Conservation (phyloP, 208 protist genomes). For the Trypanosoma theileri region DNA sequence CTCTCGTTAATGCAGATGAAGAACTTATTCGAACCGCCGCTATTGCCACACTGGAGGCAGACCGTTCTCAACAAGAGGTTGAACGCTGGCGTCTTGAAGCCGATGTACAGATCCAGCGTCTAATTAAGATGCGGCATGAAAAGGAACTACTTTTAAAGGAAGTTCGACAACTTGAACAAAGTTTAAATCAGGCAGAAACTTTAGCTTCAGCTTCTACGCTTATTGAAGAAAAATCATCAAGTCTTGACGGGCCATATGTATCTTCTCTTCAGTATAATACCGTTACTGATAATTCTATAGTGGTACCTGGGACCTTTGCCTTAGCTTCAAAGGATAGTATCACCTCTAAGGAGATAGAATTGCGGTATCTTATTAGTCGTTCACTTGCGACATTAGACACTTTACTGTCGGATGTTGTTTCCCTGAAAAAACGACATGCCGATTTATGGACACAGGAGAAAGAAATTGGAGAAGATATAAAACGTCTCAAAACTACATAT, state of each 20-base stretch:
- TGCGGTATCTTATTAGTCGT: constrained; percentile 23
- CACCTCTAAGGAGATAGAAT: constrained; percentile 14
- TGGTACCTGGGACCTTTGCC: constrained; percentile 10
- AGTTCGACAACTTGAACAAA: constrained; percentile 10
- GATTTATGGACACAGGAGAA: constrained; percentile 11
- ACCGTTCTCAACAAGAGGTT: constrained; percentile 21
- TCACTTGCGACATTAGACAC: constrained; percentile 19
- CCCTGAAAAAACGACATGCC: constrained; percentile 8
- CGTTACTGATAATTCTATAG: not conserved
- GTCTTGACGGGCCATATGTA: not conserved
- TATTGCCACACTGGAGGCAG: constrained; percentile 26
- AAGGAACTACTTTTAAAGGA: constrained; percentile 18
- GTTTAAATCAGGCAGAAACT: not conserved
- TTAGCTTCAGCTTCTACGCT: not conserved
- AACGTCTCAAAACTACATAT: constrained; percentile 16
- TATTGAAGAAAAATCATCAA: not conserved
- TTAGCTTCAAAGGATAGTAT: not conserved
- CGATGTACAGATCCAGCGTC: constrained; percentile 8
- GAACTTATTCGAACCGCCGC: constrained; percentile 27
- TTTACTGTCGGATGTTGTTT: constrained; percentile 7
- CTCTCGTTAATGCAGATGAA: constrained; percentile 24
- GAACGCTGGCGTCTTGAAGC: constrained; percentile 27
- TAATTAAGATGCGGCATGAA: constrained; percentile 7
- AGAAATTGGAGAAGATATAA: constrained; percentile 14
- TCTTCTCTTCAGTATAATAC: not conserved